Base-by-base conservation (phyloP, 2,329 filamentous ascomycete species). In the Calonectria pauciramosa region DNA sequence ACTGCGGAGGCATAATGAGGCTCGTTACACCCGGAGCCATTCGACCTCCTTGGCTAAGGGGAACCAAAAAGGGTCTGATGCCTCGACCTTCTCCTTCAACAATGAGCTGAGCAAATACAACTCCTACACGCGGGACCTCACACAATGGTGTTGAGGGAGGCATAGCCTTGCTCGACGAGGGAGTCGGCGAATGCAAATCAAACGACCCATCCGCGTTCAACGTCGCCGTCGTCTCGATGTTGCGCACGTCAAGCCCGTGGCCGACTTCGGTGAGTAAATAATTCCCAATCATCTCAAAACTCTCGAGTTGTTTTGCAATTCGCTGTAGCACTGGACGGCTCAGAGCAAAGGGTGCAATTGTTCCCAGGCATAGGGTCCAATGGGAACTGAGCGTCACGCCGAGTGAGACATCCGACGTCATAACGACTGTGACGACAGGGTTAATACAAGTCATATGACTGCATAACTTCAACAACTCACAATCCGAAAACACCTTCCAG, bases 221-320 rank as follows among this genome's bases (percentile, higher is more conserved):
- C 8, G 60, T 65, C 20, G 60, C 60, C 16, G 34, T 30, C 23
- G 60, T 65, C 38, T 65, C 38, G 9, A 65, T 28, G 20, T 65
- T 65, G 16, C 60, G 60, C 26, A 41, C 60, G 26, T 65, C 60
- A 11, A 65, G 60, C 23, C 60, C 60, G 23, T 65, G 60, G 14
- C 60, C 60, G 14, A 65, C n/a, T 32, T 65, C 60, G 0, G 60
- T 65, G 2, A 65, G 60, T 28, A 65, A n/a, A 32, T 47, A 65
- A n/a, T 32, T 38, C 2, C 60, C 60, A n/a, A 36, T n/a, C 14
- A 47, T 14, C 5, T 47, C 36, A 32, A 65, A 65, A 3, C 16
- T 30, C 38, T 30, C 23, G 4, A 65, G 28, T 28, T 47, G 26
- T 4, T 49, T n/a, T 2, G 41, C 6, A 11, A 34, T 30, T 1